phyloP scores from a whole-genome alignment of 2,329 filamentous ascomycete genomes.

The Aspergillus chevalieri region DNA sequence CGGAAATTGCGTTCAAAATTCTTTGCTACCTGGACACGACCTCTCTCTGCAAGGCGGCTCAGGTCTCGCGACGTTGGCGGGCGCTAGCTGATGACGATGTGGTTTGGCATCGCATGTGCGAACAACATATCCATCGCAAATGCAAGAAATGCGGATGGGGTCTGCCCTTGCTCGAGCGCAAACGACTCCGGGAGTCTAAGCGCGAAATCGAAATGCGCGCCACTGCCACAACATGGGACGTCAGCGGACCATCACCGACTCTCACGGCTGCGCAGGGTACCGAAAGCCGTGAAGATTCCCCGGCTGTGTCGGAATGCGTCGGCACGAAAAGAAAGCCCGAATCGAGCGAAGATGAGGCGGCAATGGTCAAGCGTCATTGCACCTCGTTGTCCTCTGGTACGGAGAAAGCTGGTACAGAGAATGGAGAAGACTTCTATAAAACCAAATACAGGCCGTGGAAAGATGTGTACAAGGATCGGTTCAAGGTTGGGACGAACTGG shows the following conservation, averaged over 20 bases:
- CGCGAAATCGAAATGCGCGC: slow-evolving; percentile 71
- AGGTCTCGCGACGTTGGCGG: slow-evolving; percentile 85
- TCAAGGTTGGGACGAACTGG: slow-evolving; percentile 96
- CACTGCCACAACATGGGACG: slow-evolving; percentile 53
- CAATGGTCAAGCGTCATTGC: slow-evolving; percentile 28
- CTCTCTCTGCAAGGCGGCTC: slow-evolving; percentile 89
- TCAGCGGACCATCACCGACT: slow-evolving; percentile 48
- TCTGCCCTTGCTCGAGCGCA: slow-evolving; percentile 79
- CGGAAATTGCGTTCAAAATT: slow-evolving; percentile 89
- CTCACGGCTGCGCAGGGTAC: slow-evolving; percentile 2
- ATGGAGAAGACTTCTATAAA: slow-evolving; percentile 45
- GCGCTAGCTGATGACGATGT: slow-evolving; percentile 92
- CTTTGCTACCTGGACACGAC: slow-evolving; percentile 88
- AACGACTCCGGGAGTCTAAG: slow-evolving; percentile 79
- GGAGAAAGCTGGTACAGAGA: slow-evolving; percentile 26
- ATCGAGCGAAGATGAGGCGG: slow-evolving; percentile 19
- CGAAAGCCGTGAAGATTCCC: background rate
- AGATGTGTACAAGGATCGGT: slow-evolving; percentile 90
- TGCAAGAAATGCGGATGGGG: slow-evolving; percentile 96
- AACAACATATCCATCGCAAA: slow-evolving; percentile 90
- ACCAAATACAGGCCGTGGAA: slow-evolving; percentile 72
- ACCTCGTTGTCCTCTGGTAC: slow-evolving; percentile 17
- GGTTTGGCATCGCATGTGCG: slow-evolving; percentile 97
- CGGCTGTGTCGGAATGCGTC: slow-evolving; percentile 1
- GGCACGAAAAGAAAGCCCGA: slow-evolving; percentile 25